Percentiles rank a stretch among this genome's conserved stretches.
These are phyloP conservation scores for Erodium texanum DNA, from an alignment of 441 rosid genomes.

Conservation along the genomic window DNA sequence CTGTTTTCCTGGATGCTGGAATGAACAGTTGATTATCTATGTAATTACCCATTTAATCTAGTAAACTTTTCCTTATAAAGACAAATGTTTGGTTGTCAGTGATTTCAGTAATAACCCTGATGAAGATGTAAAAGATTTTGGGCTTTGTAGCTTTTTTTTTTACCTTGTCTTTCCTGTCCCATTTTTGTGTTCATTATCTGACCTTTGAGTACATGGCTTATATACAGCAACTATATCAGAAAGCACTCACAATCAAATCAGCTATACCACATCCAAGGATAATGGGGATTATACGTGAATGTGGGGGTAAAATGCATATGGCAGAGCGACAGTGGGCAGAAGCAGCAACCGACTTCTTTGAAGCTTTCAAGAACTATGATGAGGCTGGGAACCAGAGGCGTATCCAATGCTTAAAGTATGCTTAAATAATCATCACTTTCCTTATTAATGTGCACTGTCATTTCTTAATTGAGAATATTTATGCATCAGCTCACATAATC, in stretches of 20 bases:
- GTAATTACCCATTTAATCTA: conserved; percentile 4
- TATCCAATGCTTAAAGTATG: conserved; percentile 90
- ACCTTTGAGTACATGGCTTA: conserved; percentile 10
- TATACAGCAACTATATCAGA: conserved; percentile 88
- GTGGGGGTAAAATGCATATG: conserved; percentile 99
- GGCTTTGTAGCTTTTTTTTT: background rate
- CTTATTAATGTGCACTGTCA: background rate
- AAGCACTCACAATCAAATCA: conserved; percentile 95
- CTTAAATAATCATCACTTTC: conserved; percentile 11
- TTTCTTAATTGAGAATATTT: background rate
- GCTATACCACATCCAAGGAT: conserved; percentile 99
- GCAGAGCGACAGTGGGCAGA: conserved; percentile 99
- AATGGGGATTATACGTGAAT: conserved; percentile 97
- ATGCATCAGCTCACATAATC: background rate
- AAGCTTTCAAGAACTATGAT: conserved; percentile 97
- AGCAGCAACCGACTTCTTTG: conserved; percentile 98
- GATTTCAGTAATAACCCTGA: background rate
- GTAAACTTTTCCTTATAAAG: background rate
- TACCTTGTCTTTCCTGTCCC: background rate
- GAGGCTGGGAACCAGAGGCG: conserved; percentile 99
- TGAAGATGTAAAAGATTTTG: background rate
- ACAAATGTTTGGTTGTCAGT: background rate
- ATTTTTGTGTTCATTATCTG: background rate
- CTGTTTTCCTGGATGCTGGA: background rate
- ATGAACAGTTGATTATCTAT: background rate